Evolutionary conservation across 202 grass and related monocot genomes (phyloP).

Genomic region (Brachypodium distachyon): DNA sequence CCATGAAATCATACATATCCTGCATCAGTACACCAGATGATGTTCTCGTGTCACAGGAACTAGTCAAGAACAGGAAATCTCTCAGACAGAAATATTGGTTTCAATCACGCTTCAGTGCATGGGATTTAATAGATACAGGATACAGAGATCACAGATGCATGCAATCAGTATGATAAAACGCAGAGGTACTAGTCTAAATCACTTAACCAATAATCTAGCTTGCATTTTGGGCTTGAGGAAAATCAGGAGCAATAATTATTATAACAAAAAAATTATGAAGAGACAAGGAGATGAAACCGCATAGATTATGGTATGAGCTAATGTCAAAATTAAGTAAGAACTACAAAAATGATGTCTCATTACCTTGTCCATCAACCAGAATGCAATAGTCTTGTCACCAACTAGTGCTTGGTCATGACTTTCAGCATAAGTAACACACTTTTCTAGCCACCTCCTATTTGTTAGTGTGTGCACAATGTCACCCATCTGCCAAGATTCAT

Average conservation of each 20-base stretch:
- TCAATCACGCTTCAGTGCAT: neutral
- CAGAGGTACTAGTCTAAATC: neutral
- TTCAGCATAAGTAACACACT: conserved; percentile 95
- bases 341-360: conserved; percentile 13
- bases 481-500: conserved; percentile 77
- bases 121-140: neutral
- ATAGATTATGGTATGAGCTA: neutral
- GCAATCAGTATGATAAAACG: neutral
- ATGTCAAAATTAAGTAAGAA: neutral
- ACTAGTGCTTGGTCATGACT: conserved; percentile 98
- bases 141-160: conserved; percentile 2
- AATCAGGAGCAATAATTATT: conserved; percentile 4
- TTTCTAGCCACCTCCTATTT: conserved; percentile 93
- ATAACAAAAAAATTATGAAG: neutral
- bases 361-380: conserved; percentile 99
- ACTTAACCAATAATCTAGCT: neutral
- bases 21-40: conserved; percentile 24
- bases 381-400: conserved; percentile 96
- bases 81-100: neutral
- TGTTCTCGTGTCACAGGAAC: neutral
- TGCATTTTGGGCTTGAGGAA: neutral
- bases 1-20: conserved; percentile 99
- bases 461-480: conserved; percentile 88
- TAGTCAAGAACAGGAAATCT: neutral
- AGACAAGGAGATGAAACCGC: neutral